Percentiles rank a stretch among this genome's conserved stretches.
These are phyloP conservation scores for Geotrichum siamense DNA, from an alignment of 1,139 yeast genomes.

Conservation along the genomic window DNA sequence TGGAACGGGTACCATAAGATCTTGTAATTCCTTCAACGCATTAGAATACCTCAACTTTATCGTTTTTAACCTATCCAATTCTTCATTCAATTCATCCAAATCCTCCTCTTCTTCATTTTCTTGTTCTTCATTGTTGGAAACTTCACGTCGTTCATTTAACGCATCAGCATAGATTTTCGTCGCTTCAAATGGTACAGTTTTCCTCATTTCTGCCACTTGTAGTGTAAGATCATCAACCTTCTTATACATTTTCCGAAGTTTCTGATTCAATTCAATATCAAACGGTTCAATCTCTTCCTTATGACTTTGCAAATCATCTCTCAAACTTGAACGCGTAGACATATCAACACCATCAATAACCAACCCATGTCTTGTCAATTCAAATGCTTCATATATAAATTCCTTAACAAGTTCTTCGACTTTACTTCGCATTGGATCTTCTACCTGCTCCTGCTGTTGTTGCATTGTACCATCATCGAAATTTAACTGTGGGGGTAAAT, in stretches of 20 bases:
- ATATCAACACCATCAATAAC: conserved; percentile 40
- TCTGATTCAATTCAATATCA: conserved; percentile 47
- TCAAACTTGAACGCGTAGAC: conserved; percentile 12
- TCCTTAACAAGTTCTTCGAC: conserved; percentile 42
- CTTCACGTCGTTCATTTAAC: conserved; percentile 17
- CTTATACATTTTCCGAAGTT: conserved; percentile 43
- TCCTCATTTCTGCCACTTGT: conserved; percentile 44
- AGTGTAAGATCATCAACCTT: conserved; percentile 49
- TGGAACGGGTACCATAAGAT: too few species aligned
- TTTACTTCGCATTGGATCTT: conserved; percentile 43
- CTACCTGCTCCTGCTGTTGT: conserved; percentile 25
- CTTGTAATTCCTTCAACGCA: too few species aligned
- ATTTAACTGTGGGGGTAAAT: conserved; percentile 36
- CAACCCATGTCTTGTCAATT: conserved; percentile 45
- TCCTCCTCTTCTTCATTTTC: conserved; percentile 5
- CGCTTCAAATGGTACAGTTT: conserved; percentile 39
- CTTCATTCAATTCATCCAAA: conserved; percentile 16
- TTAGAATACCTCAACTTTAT: too few species aligned
- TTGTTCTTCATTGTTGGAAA: background rate
- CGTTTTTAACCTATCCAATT: too few species aligned
- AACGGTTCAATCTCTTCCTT: conserved; percentile 45
- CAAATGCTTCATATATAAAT: conserved; percentile 45
- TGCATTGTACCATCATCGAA: conserved; percentile 22
- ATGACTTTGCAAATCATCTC: conserved; percentile 11
- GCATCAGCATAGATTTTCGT: conserved; percentile 22